phyloP scores from a whole-genome alignment of 495 filamentous ascomycete species.

The Aspergillus mulundensis region DNA sequence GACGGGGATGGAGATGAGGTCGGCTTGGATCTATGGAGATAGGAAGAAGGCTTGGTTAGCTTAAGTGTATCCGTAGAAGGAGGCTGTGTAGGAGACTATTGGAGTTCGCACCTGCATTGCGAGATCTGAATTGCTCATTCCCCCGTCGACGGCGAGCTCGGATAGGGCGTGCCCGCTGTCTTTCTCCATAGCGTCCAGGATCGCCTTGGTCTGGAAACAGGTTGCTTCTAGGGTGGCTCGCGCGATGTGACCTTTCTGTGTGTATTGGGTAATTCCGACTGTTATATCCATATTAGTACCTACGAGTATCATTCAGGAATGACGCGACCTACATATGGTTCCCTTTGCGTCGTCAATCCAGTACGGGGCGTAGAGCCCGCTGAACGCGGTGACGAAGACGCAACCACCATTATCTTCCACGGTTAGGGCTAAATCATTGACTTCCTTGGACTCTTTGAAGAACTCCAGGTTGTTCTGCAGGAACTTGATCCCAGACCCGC shows the following conservation, averaged over 20 bases:
- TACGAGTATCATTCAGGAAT: conserved; percentile 9
- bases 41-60: not conserved
- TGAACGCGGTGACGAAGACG: conserved; percentile 94
- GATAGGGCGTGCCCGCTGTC: conserved; percentile 79
- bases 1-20: conserved; percentile 43
- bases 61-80: too few relatives aligned
- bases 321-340: conserved; percentile 64
- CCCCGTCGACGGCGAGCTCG: conserved; percentile 84
- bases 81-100: not conserved
- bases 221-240: conserved; percentile 91
- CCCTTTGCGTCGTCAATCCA: conserved; percentile 97
- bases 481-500: conserved; percentile 84
- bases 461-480: conserved; percentile 84
- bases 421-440: conserved; percentile 73
- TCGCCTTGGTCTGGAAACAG: conserved; percentile 93
- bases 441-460: conserved; percentile 65
- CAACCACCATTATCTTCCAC: conserved; percentile 87
- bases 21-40: conserved; percentile 35
- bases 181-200: conserved; percentile 90
- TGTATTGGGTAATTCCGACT: conserved; percentile 92
- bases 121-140: conserved; percentile 88
- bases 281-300: not conserved
- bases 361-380: conserved; percentile 91
- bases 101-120: conserved; percentile 68
- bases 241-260: conserved; percentile 84